phyloP scores from a whole-genome alignment of 108 stramenopile genomes.

The Cylindrotheca fusiformis region DNA sequence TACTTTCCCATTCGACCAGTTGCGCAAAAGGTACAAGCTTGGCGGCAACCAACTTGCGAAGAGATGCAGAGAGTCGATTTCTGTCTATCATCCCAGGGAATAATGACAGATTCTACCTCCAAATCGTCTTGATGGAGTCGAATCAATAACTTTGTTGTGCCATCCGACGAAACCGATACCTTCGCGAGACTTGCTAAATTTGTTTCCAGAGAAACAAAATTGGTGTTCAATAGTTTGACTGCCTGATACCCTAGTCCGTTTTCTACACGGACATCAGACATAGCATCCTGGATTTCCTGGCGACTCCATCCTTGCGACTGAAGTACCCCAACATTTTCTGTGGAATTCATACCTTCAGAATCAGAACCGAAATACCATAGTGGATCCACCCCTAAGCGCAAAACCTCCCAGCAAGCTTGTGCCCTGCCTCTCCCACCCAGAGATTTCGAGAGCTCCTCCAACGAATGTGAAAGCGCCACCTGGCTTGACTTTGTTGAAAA shows the following conservation, averaged over 20 bases:
- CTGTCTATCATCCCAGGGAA: constrained; percentile 53
- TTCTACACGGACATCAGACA: background rate
- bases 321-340: constrained; percentile 14
- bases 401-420: constrained; percentile 48
- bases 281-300: constrained; percentile 5
- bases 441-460: constrained; percentile 40
- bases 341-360: constrained; percentile 11
- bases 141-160: constrained; percentile 62
- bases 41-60: constrained; percentile 88
- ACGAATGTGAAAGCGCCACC: too few species aligned
- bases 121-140: constrained; percentile 29
- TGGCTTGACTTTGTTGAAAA: too few species aligned
- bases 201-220: constrained; percentile 18
- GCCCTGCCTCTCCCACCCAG: constrained; percentile 55
- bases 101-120: constrained; percentile 57
- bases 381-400: constrained; percentile 54
- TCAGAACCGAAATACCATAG: constrained; percentile 36
- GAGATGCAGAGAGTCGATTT: constrained; percentile 69
- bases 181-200: constrained; percentile 22
- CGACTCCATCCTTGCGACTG: constrained; percentile 18
- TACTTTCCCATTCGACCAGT: constrained; percentile 84
- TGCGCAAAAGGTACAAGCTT: constrained; percentile 87
- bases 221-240: background rate
- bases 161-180: constrained; percentile 34
- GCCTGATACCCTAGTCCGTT: constrained; percentile 17